Evolutionary conservation across 139 green algal genomes (phyloP).

Genomic region (Eudorina sp.): DNA sequence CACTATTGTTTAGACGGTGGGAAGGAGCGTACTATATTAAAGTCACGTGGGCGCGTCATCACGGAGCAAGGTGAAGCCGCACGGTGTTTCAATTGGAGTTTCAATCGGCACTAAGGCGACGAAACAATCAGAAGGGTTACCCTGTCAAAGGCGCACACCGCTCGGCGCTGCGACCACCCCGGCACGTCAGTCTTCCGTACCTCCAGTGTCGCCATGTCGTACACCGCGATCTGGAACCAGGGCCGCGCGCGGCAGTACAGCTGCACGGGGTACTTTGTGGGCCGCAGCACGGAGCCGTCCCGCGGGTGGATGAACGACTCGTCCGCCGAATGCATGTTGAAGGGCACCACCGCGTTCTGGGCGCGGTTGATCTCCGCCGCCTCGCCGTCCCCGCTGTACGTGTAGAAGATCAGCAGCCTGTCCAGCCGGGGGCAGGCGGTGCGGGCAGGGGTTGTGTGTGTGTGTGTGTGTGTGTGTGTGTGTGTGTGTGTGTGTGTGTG

Average conservation of each 20-base stretch:
- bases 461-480: too few species aligned
- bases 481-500: too few species aligned
- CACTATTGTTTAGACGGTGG: too few species aligned
- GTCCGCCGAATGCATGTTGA: slow-evolving; percentile 52
- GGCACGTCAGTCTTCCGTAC: too few species aligned
- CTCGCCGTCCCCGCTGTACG: slow-evolving; percentile 55
- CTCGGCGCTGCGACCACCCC: too few species aligned
- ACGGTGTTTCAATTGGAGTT: too few species aligned
- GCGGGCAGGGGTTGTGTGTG: too few species aligned
- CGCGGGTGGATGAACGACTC: slow-evolving; percentile 47
- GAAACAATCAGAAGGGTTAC: too few species aligned
- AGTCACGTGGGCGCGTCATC: too few species aligned
- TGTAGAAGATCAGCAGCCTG: slow-evolving; percentile 67
- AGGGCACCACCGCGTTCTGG: slow-evolving; percentile 55
- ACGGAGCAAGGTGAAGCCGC: too few species aligned
- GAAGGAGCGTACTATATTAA: too few species aligned
- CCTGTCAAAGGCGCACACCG: background rate
- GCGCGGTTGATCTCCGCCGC: slow-evolving; percentile 54
- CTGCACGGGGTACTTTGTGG: slow-evolving; percentile 55
- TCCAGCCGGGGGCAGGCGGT: background rate
- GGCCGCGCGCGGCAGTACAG: slow-evolving; percentile 64
- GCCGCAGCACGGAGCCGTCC: slow-evolving; percentile 41
- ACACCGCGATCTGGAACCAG: slow-evolving; percentile 63
- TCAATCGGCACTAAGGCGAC: too few species aligned
- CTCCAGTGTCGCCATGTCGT: slow-evolving; percentile 54